Percentiles rank a stretch among this genome's conserved stretches.
phyloP scores from a whole-genome alignment of 345 rosid genomes.

The Eucalyptus sideroxylon region DNA sequence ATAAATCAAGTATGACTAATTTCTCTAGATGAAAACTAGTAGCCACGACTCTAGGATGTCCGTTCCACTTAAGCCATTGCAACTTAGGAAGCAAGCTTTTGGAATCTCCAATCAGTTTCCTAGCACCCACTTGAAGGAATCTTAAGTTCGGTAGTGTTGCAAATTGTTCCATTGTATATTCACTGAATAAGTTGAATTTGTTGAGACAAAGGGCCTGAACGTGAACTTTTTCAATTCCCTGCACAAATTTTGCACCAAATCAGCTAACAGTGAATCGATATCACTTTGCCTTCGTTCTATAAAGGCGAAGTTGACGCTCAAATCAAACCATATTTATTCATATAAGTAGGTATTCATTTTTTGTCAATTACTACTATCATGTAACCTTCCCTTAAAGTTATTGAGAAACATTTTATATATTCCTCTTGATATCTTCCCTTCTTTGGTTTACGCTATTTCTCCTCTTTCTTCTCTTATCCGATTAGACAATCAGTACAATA shows the following conservation, averaged over 20 bases:
- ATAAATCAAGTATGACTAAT: too few species aligned
- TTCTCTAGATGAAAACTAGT: too few species aligned
- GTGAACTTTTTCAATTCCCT: neutral
- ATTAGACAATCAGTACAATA: neutral
- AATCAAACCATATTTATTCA: fast-evolving
- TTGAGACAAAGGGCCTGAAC: neutral
- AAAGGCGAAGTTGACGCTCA: fast-evolving
- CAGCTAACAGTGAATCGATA: fast-evolving
- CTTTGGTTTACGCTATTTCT: fast-evolving
- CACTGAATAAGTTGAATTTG: fast-evolving
- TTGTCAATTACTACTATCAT: fast-evolving
- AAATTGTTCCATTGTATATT: neutral
- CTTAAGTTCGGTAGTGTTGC: neutral
- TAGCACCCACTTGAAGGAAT: too few species aligned
- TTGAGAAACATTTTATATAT: too few species aligned
- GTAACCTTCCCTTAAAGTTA: neutral
- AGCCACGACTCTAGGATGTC: too few species aligned
- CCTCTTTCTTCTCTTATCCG: neutral
- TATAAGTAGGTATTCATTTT: too few species aligned
- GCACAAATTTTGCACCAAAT: neutral
- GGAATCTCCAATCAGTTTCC: too few species aligned
- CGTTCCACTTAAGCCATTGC: too few species aligned
- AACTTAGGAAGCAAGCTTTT: too few species aligned
- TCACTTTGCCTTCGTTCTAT: neutral
- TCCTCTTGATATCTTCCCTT: neutral